Conservation (phyloP, 805 yeast species). For the Cyberlindnera amylophila region DNA sequence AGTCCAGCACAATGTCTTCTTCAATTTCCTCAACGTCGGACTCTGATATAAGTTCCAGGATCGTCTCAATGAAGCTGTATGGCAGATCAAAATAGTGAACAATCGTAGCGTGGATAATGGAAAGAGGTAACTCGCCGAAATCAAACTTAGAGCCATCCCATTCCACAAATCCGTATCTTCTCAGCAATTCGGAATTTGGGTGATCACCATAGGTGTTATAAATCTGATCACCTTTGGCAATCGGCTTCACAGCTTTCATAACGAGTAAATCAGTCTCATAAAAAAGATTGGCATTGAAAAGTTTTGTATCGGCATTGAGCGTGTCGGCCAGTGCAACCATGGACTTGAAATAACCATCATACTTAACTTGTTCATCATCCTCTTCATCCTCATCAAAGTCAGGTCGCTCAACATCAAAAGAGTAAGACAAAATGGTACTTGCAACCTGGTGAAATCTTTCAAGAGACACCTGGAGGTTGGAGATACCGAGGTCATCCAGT, state of each 20-base stretch:
- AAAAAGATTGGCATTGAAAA: constrained; percentile 69
- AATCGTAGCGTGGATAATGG: constrained; percentile 27
- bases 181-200: constrained; percentile 84
- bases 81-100: constrained; percentile 32
- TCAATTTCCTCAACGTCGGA: constrained; percentile 35
- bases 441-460: constrained; percentile 71
- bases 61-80: constrained; percentile 33
- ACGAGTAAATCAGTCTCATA: constrained; percentile 46
- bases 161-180: constrained; percentile 92
- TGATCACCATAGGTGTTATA: constrained; percentile 88
- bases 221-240: constrained; percentile 65
- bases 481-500: constrained; percentile 36
- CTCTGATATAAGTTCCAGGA: constrained; percentile 23
- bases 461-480: constrained; percentile 38
- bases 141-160: constrained; percentile 66
- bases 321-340: constrained; percentile 95
- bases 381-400: constrained; percentile 32
- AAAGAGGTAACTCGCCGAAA: constrained; percentile 68
- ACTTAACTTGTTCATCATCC: constrained; percentile 35
- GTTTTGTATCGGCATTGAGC: constrained; percentile 76
- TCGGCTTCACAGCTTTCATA: constrained; percentile 68
- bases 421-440: constrained; percentile 79
- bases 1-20: constrained; percentile 43
- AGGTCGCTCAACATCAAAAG: constrained; percentile 71
- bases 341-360: constrained; percentile 55